Evolutionary conservation across 2,329 filamentous ascomycete genomes (phyloP).

Genomic region (Alternaria conjuncta): DNA sequence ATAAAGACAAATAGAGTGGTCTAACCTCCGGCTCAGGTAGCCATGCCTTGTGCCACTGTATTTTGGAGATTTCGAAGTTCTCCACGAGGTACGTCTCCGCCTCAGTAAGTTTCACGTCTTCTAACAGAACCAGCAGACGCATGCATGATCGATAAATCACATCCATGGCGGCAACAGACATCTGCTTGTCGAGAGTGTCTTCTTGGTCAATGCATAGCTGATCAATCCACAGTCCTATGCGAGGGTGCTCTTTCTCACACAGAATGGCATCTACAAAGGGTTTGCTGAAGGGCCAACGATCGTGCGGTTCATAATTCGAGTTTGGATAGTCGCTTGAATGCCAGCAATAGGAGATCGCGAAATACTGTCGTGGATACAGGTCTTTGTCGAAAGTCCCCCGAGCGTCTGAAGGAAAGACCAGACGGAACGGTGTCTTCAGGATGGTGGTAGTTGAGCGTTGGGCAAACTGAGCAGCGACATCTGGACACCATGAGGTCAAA

Average conservation of each 20-base stretch:
- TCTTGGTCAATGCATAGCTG: slow-evolving; percentile 24
- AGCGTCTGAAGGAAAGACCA: slow-evolving; percentile 14
- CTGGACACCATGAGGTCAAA: slow-evolving; percentile 13
- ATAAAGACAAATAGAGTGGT: slow-evolving; percentile 5
- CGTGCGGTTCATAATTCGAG: slow-evolving; percentile 9
- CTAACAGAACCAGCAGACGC: slow-evolving; percentile 16
- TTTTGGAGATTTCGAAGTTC: background rate
- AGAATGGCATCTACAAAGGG: slow-evolving; percentile 23
- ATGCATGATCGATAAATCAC: slow-evolving; percentile 24
- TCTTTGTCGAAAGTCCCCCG: slow-evolving; percentile 12
- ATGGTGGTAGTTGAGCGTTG: slow-evolving; percentile 13
- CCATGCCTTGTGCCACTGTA: background rate
- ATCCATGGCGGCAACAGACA: slow-evolving; percentile 24
- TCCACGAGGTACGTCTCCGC: slow-evolving; percentile 5
- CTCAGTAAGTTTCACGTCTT: slow-evolving; percentile 18
- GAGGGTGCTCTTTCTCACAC: slow-evolving; percentile 16
- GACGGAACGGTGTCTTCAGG: slow-evolving; percentile 20
- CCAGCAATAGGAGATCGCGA: slow-evolving; percentile 28
- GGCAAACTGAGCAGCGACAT: slow-evolving; percentile 2
- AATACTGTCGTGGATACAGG: slow-evolving; percentile 20
- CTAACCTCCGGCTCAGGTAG: background rate
- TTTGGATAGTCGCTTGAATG: slow-evolving; percentile 13
- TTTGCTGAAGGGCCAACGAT: slow-evolving; percentile 23
- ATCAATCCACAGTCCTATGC: slow-evolving; percentile 28
- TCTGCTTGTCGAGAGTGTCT: slow-evolving; percentile 12